Percentiles rank a stretch among this genome's conserved stretches.
Evolutionary conservation across 306 rosid genomes (phyloP).

Genomic region (Senna siamea): DNA sequence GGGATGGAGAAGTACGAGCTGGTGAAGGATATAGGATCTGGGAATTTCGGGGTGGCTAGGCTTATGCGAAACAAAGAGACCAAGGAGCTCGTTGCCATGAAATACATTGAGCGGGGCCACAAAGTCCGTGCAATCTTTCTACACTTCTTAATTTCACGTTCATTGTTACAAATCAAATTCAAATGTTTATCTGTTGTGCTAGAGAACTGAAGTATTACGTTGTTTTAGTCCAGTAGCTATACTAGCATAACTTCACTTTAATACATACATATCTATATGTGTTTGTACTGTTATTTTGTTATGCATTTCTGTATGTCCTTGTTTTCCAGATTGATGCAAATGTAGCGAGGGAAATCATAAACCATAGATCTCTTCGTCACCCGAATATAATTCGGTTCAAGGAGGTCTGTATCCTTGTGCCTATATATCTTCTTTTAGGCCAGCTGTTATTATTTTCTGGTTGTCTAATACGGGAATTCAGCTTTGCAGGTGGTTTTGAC

Average conservation of each 20-base stretch:
- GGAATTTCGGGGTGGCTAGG: conserved; percentile 58
- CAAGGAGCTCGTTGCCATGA: conserved; percentile 63
- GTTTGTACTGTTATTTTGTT: background rate
- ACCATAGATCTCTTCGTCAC: conserved; percentile 66
- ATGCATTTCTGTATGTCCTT: background rate
- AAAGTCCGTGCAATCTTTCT: conserved; percentile 33
- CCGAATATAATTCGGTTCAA: conserved; percentile 62
- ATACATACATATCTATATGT: background rate
- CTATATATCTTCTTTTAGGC: background rate
- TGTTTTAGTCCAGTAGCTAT: background rate
- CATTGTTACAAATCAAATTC: background rate
- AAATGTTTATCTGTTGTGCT: background rate
- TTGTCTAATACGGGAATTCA: conserved; percentile 16
- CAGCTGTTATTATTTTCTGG: background rate
- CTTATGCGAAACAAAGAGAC: conserved; percentile 61
- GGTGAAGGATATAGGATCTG: conserved; percentile 62
- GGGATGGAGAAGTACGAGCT: conserved; percentile 64
- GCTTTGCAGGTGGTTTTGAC: conserved; percentile 63
- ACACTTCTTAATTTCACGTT: background rate
- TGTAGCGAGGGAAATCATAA: conserved; percentile 63
- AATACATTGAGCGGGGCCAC: conserved; percentile 54
- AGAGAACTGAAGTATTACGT: background rate
- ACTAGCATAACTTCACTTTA: background rate
- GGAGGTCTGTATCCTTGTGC: conserved; percentile 46
- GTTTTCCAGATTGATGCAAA: conserved; percentile 53